Percentiles rank a stretch among this genome's conserved stretches.
phyloP scores from a whole-genome alignment of 148 eudicot species.

The Oxyria digyna region DNA sequence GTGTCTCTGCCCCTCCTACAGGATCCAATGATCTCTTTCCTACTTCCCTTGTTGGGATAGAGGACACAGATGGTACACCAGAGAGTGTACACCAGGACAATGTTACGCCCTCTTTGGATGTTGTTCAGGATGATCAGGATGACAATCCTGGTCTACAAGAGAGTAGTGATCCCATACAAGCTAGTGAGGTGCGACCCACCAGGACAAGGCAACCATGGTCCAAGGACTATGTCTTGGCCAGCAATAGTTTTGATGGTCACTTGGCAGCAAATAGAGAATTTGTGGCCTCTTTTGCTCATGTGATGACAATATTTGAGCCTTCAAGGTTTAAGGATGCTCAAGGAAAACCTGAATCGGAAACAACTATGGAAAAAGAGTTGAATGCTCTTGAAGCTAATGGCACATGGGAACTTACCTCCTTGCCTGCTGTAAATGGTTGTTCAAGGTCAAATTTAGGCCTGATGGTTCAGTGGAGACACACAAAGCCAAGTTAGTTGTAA shows the following conservation, averaged over 20 bases:
- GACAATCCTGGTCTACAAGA: not conserved
- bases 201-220: not conserved
- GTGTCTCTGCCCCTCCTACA: too few relatives aligned
- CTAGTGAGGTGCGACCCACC: too few relatives aligned
- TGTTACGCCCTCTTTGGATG: too few relatives aligned
- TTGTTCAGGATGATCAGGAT: too few relatives aligned
- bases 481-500: not conserved
- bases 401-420: not conserved
- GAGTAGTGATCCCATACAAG: too few relatives aligned
- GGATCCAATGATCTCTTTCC: too few relatives aligned
- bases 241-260: not conserved
- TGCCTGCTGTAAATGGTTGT: not conserved
- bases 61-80: too few relatives aligned
- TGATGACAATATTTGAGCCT: not conserved
- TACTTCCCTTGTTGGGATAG: too few relatives aligned
- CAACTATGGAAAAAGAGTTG: not conserved
- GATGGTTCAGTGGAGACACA: not conserved
- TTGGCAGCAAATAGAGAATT: not conserved
- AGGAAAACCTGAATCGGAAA: not conserved
- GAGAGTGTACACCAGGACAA: too few relatives aligned
- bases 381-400: not conserved
- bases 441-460: not conserved
- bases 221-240: not conserved
- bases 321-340: not conserved
- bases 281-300: not conserved